These are phyloP conservation scores for Paramecium bursaria DNA, from an alignment of 73 alveolate species.

Conservation along the genomic window DNA sequence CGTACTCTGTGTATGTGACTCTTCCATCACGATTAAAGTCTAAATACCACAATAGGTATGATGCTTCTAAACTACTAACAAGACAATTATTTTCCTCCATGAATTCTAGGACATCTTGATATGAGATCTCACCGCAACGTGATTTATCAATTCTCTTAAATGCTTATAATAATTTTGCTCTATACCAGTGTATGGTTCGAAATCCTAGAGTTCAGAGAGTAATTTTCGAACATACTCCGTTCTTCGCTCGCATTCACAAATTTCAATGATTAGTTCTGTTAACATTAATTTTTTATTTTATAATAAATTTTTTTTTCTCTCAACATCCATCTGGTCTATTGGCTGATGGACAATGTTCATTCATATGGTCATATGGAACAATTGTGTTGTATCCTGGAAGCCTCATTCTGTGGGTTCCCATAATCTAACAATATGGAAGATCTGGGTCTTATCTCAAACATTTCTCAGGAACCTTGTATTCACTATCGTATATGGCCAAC, in stretches of 20 bases:
- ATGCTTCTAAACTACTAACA: slow-evolving; percentile 50
- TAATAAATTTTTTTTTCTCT: slow-evolving; percentile 37
- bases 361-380: slow-evolving; percentile 91
- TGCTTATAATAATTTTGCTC: slow-evolving; percentile 4
- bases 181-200: slow-evolving; percentile 65
- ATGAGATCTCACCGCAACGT: slow-evolving; percentile 57
- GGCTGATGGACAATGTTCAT: slow-evolving; percentile 90
- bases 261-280: slow-evolving; percentile 68
- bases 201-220: not conserved
- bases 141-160: slow-evolving; percentile 50
- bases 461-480: slow-evolving; percentile 75
- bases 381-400: slow-evolving; percentile 83
- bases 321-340: slow-evolving; percentile 92
- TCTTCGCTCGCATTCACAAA: slow-evolving; percentile 61
- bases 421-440: slow-evolving; percentile 88
- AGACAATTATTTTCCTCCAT: slow-evolving; percentile 37
- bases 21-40: slow-evolving; percentile 60
- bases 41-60: slow-evolving; percentile 34
- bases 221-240: slow-evolving; percentile 41
- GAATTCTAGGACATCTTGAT: slow-evolving; percentile 37
- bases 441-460: slow-evolving; percentile 87
- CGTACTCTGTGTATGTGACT: slow-evolving; percentile 54
- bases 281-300: slow-evolving; percentile 53
- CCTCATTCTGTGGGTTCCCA: slow-evolving; percentile 88
- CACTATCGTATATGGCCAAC: slow-evolving; percentile 79